Evolutionary conservation across 2,329 filamentous ascomycete species (phyloP).

Genomic region (Fusarium illudens): DNA sequence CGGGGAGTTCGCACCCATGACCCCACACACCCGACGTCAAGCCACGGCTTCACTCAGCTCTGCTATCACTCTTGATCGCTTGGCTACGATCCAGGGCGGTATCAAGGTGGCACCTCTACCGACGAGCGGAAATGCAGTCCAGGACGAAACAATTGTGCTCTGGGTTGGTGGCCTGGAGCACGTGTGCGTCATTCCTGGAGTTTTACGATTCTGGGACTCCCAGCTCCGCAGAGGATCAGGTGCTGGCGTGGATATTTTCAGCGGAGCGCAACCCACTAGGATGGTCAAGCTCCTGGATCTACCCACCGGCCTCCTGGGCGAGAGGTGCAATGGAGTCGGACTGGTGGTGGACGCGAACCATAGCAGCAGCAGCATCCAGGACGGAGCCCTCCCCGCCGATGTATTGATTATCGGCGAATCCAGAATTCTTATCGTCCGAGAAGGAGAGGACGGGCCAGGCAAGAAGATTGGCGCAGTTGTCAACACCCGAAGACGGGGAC

Average conservation of each 20-base stretch:
- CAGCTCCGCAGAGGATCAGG: slow-evolving; percentile 61
- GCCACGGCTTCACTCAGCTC: slow-evolving; percentile 57
- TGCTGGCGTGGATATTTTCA: slow-evolving; percentile 64
- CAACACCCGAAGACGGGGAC: slow-evolving; percentile 45
- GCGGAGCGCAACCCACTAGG: slow-evolving; percentile 61
- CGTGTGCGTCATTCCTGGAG: slow-evolving; percentile 63
- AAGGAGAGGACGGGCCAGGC: slow-evolving; percentile 59
- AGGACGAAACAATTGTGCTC: slow-evolving; percentile 63
- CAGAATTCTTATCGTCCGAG: slow-evolving; percentile 62
- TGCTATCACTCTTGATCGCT: slow-evolving; percentile 57
- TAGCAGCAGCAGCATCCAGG: slow-evolving; percentile 30
- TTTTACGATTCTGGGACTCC: slow-evolving; percentile 67
- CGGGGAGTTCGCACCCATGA: slow-evolving; percentile 70
- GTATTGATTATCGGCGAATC: slow-evolving; percentile 65
- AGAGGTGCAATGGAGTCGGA: slow-evolving; percentile 62
- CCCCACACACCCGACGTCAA: slow-evolving; percentile 66
- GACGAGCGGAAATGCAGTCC: slow-evolving; percentile 51
- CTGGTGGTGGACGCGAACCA: slow-evolving; percentile 52
- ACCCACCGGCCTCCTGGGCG: slow-evolving; percentile 62
- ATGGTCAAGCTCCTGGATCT: slow-evolving; percentile 66
- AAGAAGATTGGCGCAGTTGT: slow-evolving; percentile 53
- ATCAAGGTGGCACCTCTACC: slow-evolving; percentile 60
- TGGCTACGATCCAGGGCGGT: slow-evolving; percentile 62
- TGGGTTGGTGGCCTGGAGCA: slow-evolving; percentile 67
- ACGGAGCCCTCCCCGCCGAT: slow-evolving; percentile 60